A percentile compares a stretch with the other conserved stretches of the same genome.
Evolutionary conservation across 305 asterid genomes (phyloP).

Genomic region (Plantago lanceolata): DNA sequence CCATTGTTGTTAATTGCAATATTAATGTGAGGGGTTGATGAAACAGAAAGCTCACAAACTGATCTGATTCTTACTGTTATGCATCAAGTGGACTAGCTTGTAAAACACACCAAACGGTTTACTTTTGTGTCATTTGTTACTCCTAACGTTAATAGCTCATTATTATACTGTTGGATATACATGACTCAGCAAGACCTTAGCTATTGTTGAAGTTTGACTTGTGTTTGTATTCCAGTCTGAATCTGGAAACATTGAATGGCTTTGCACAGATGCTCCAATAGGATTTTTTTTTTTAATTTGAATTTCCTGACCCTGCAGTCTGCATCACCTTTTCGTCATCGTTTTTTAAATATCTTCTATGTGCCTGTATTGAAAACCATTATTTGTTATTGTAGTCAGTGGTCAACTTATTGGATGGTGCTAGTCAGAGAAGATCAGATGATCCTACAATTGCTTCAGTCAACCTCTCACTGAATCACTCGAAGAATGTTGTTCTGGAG

Average conservation of each 20-base stretch:
- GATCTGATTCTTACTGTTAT: neutral
- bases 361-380: conserved; percentile 25
- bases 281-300: neutral
- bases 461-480: conserved; percentile 38
- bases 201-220: neutral
- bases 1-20: neutral
- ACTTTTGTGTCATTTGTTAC: neutral
- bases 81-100: neutral
- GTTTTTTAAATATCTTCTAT: conserved; percentile 1
- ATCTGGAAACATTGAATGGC: conserved; percentile 5
- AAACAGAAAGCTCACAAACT: neutral
- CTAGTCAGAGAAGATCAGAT: conserved; percentile 31
- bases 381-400: conserved; percentile 34
- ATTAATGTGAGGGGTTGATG: neutral
- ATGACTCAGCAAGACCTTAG: neutral
- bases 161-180: neutral
- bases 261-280: neutral
- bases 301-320: conserved; percentile 7
- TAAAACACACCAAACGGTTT: neutral
- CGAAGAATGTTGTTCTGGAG: conserved; percentile 56
- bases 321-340: conserved; percentile 1
- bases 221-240: conserved; percentile 5
- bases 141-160: neutral
- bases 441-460: conserved; percentile 24
- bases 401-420: conserved; percentile 29